Conservation (phyloP, 441 rosid species). For the Brassica balearica region DNA sequence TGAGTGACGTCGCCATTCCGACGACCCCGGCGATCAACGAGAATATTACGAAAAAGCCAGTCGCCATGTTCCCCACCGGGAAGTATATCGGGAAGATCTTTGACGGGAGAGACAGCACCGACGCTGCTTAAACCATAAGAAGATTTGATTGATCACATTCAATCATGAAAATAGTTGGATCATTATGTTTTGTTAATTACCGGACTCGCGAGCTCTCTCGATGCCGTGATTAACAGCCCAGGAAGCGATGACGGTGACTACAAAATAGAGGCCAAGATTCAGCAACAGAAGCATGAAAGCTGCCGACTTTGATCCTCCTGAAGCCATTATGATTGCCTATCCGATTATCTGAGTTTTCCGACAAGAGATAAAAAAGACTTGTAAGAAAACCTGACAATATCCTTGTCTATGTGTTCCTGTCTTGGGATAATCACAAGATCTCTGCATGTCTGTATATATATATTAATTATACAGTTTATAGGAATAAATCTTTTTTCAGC, state of each 20-base stretch:
- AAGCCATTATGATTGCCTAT: slow-evolving; percentile 52
- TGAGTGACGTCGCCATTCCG: slow-evolving; percentile 74
- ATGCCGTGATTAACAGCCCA: slow-evolving; percentile 87
- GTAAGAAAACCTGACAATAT: slow-evolving; percentile 5
- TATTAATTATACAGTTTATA: slow-evolving; percentile 22
- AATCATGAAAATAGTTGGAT: neutral
- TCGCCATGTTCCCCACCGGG: slow-evolving; percentile 89
- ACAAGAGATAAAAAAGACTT: neutral
- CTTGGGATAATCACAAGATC: slow-evolving; percentile 33
- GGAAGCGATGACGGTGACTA: slow-evolving; percentile 61
- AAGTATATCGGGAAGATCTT: slow-evolving; percentile 81
- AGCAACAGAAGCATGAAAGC: slow-evolving; percentile 65
- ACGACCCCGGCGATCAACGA: slow-evolving; percentile 78
- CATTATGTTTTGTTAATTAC: slow-evolving; percentile 34
- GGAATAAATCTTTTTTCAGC: slow-evolving; percentile 28
- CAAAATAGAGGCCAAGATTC: slow-evolving; percentile 70
- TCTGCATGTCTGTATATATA: neutral
- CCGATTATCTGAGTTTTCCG: slow-evolving; percentile 25
- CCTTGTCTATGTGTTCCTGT: slow-evolving; percentile 14
- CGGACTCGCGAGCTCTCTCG: slow-evolving; percentile 61
- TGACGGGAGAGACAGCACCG: slow-evolving; percentile 70
- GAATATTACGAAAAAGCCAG: slow-evolving; percentile 74
- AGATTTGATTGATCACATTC: neutral
- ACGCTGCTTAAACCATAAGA: slow-evolving; percentile 50
- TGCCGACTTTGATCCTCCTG: slow-evolving; percentile 66